phyloP scores from a whole-genome alignment of 31 red algal genomes.

The Endocladia muricata region DNA sequence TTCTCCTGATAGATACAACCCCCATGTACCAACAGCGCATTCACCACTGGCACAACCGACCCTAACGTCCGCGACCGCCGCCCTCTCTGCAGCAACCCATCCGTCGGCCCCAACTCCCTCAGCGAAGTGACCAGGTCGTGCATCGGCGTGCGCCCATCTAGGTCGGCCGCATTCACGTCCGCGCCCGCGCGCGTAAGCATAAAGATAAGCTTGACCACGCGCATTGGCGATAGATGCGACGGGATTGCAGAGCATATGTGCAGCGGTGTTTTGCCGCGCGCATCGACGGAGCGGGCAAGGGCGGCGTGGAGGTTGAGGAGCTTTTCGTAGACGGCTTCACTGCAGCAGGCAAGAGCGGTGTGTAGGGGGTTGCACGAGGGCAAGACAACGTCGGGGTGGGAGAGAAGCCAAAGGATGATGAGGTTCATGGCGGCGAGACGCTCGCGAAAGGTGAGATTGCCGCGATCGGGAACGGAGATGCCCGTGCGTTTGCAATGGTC shows the following conservation, averaged over 20 bases:
- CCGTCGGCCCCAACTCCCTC: background rate
- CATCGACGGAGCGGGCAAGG: conserved; percentile 18
- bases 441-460: conserved; percentile 45
- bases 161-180: conserved; percentile 17
- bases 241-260: conserved; percentile 20
- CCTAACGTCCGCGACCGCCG: conserved; percentile 1
- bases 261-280: conserved; percentile 39
- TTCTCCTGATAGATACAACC: conserved; percentile 27
- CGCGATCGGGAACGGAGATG: conserved; percentile 24
- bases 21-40: conserved; percentile 35
- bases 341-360: conserved; percentile 27
- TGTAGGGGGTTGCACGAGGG: conserved; percentile 27
- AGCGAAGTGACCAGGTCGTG: conserved; percentile 36
- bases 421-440: conserved; percentile 37
- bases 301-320: conserved; percentile 9
- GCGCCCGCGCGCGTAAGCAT: background rate
- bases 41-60: conserved; percentile 13
- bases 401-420: conserved; percentile 44
- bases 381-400: conserved; percentile 7
- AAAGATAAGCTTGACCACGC: conserved; percentile 5
- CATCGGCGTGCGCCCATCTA: conserved; percentile 19
- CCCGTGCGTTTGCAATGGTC: conserved; percentile 53
- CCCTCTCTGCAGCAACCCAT: conserved; percentile 35
- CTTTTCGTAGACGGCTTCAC: conserved; percentile 10
- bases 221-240: background rate